A percentile compares a stretch with the other conserved stretches of the same genome.
These are phyloP conservation scores for Prinsepia uniflora DNA, from an alignment of 306 rosid genomes.

Conservation along the genomic window DNA sequence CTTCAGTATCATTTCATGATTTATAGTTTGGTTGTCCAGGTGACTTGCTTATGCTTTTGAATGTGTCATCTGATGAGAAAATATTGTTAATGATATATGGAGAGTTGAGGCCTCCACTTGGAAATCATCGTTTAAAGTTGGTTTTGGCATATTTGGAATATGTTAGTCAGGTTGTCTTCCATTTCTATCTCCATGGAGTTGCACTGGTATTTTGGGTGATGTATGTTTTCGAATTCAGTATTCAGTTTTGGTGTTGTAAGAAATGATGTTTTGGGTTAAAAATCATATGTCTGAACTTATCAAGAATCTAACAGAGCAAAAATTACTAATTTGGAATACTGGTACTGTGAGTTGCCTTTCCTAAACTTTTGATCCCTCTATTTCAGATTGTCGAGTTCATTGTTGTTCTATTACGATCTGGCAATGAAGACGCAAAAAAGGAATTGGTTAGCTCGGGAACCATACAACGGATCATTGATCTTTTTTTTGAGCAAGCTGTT, in stretches of 20 bases:
- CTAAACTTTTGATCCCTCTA: constrained; percentile 19
- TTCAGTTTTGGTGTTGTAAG: not conserved
- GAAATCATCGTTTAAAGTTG: constrained; percentile 90
- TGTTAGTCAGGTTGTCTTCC: not conserved
- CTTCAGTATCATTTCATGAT: constrained; percentile 1
- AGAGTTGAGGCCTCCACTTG: constrained; percentile 95
- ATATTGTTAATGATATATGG: constrained; percentile 85
- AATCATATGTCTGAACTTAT: not conserved
- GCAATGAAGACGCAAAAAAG: constrained; percentile 73
- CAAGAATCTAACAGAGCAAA: not conserved
- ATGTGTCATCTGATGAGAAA: constrained; percentile 72
- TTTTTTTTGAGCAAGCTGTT: constrained; percentile 85
- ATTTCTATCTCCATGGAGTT: not conserved
- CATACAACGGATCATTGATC: constrained; percentile 76
- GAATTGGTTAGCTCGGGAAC: constrained; percentile 89
- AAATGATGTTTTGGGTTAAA: not conserved
- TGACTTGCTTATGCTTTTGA: constrained; percentile 73
- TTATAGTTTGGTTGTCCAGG: constrained; percentile 46
- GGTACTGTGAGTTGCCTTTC: constrained; percentile 8
- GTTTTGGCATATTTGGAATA: constrained; percentile 10
- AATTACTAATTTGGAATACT: not conserved
- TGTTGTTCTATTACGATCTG: constrained; percentile 76
- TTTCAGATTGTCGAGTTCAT: constrained; percentile 90
- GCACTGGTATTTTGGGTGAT: not conserved
- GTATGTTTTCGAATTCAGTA: not conserved